These are phyloP conservation scores for Nicotiana otophora DNA, from an alignment of 257 asterid genomes.

Conservation along the genomic window DNA sequence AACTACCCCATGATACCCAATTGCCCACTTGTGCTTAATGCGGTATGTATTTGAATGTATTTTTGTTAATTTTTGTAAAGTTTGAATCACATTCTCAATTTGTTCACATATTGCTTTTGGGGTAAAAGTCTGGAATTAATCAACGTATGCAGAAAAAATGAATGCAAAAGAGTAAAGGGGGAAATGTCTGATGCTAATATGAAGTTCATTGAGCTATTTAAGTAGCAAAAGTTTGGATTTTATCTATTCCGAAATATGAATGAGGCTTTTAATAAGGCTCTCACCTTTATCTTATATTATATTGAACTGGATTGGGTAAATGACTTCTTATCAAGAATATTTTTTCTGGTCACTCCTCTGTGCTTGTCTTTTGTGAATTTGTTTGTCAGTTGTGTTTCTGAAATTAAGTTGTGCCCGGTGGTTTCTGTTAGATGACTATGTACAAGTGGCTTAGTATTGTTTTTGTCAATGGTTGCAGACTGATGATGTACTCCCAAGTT, in stretches of 20 bases:
- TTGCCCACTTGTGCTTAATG: background rate
- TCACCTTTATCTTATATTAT: background rate
- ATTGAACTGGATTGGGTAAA: background rate
- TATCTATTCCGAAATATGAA: background rate
- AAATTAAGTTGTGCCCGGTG: background rate
- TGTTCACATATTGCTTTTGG: background rate
- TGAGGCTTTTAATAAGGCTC: background rate
- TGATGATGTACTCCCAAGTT: slow-evolving; percentile 83
- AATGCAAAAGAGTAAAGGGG: background rate
- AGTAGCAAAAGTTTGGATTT: background rate
- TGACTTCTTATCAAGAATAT: background rate
- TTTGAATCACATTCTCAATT: background rate
- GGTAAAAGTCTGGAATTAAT: background rate
- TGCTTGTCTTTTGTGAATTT: background rate
- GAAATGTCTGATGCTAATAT: background rate
- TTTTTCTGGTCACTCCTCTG: background rate
- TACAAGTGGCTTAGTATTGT: background rate
- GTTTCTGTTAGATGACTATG: background rate
- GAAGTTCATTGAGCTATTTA: background rate
- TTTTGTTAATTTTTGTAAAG: background rate
- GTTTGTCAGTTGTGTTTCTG: background rate
- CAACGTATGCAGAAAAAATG: background rate
- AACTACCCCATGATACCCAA: background rate
- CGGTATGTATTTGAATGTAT: background rate
- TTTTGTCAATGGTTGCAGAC: slow-evolving; percentile 42